These are phyloP conservation scores for Marsdenia floribunda DNA, from an alignment of 257 asterid species.

Conservation along the genomic window DNA sequence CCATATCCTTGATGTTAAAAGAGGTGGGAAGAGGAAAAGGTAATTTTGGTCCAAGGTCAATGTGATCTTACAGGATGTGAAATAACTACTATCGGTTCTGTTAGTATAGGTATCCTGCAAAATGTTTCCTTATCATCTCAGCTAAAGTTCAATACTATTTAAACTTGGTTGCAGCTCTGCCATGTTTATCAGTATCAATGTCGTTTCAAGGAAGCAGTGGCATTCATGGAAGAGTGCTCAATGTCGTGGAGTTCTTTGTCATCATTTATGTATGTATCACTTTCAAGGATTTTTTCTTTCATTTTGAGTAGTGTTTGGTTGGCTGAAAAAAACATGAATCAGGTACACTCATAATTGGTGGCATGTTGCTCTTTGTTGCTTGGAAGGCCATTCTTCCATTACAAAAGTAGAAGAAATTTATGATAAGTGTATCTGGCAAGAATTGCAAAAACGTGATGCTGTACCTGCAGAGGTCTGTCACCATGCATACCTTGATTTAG, in stretches of 20 bases:
- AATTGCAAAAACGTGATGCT: constrained; percentile 73
- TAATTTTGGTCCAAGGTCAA: neutral
- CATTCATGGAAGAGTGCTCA: constrained; percentile 79
- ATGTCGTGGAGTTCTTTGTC: constrained; percentile 73
- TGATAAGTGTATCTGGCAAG: constrained; percentile 71
- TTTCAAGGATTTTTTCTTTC: constrained; percentile 2
- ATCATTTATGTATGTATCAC: constrained; percentile 67
- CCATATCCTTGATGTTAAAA: neutral
- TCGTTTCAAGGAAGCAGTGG: constrained; percentile 87
- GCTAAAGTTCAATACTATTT: constrained; percentile 7
- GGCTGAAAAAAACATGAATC: constrained; percentile 29
- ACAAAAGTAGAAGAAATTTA: constrained; percentile 60
- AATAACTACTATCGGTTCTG: neutral
- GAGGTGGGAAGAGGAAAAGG: neutral
- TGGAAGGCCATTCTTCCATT: constrained; percentile 77
- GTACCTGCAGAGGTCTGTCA: constrained; percentile 55
- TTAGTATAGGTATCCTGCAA: neutral
- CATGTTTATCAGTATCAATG: constrained; percentile 86
- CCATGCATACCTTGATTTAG: constrained; percentile 2
- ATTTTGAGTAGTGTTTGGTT: constrained; percentile 10
- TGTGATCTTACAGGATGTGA: neutral
- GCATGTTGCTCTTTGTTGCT: constrained; percentile 90
- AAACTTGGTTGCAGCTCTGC: constrained; percentile 62
- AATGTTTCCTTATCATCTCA: neutral
- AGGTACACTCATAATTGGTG: constrained; percentile 99